Evolutionary conservation across 1,284 basidiomycete species (phyloP).

Genomic region (Neonothopanus nambi): DNA sequence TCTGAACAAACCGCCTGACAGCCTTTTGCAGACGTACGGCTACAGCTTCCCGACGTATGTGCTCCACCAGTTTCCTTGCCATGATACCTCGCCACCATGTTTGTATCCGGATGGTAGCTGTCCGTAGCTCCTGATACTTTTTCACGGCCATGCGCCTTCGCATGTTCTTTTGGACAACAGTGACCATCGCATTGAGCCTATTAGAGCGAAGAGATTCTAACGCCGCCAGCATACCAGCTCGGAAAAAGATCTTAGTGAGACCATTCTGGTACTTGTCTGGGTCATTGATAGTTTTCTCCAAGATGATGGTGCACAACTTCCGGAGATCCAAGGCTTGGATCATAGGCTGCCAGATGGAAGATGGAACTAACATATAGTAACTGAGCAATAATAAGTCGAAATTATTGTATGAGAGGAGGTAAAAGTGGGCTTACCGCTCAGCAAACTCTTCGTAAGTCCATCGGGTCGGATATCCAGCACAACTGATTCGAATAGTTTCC

Average conservation of each 20-base stretch:
- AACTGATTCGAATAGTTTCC: conserved; percentile 98
- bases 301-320: conserved; percentile 82
- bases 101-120: conserved; percentile 84
- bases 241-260: conserved; percentile 98
- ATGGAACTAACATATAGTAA: conserved; percentile 96
- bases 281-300: conserved; percentile 87
- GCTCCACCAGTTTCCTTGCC: conserved; percentile 73
- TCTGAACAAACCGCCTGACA: conserved; percentile 73
- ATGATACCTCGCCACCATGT: conserved; percentile 90
- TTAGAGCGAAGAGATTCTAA: conserved; percentile 90
- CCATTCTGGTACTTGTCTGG: conserved; percentile 97
- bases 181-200: conserved; percentile 88
- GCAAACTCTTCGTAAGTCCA: conserved; percentile 99
- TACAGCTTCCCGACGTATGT: conserved; percentile 73
- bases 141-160: conserved; percentile 83
- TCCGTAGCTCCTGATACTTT: conserved; percentile 74
- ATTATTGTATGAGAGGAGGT: conserved; percentile 2
- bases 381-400: conserved; percentile 40
- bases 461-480: conserved; percentile 97
- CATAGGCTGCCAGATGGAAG: conserved; percentile 82
- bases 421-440: conserved; percentile 70
- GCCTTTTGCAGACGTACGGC: conserved; percentile 79
- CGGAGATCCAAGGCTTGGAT: conserved; percentile 81
- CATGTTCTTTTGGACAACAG: conserved; percentile 97
- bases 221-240: conserved; percentile 98